Conservation (phyloP, 192 early-diverging fungal species). For the Coemansia sp. region DNA sequence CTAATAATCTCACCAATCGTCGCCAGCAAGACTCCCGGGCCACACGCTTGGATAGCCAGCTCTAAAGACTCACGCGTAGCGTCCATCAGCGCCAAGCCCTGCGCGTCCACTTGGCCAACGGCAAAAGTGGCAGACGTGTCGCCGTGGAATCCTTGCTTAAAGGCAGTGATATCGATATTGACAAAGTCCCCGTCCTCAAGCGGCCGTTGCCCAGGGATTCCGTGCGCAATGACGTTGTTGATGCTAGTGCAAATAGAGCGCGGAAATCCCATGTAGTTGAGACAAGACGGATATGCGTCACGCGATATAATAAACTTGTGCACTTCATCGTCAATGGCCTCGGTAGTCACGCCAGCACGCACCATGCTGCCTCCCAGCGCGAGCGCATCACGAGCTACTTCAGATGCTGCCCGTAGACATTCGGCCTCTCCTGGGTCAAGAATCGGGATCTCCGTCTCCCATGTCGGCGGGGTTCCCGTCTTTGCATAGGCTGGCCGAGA, state of each 20-base stretch:
- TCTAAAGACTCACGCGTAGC: constrained; percentile 63
- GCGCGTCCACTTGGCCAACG: constrained; percentile 63
- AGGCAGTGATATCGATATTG: constrained; percentile 80
- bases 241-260: constrained; percentile 77
- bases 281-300: constrained; percentile 75
- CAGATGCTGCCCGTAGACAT: constrained; percentile 54
- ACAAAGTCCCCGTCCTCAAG: constrained; percentile 72
- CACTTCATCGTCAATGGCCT: constrained; percentile 54
- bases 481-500: constrained; percentile 62
- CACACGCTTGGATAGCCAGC: constrained; percentile 66
- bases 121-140: constrained; percentile 72
- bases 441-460: constrained; percentile 52
- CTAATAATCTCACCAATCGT: constrained; percentile 71
- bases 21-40: constrained; percentile 70
- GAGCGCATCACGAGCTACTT: constrained; percentile 63
- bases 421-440: constrained; percentile 46
- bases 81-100: constrained; percentile 59
- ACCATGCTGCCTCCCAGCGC: constrained; percentile 58
- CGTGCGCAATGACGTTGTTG: constrained; percentile 86
- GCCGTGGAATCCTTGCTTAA: constrained; percentile 68
- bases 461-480: constrained; percentile 56
- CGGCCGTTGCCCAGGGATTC: constrained; percentile 66
- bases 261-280: constrained; percentile 78
- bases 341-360: constrained; percentile 56
- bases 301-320: constrained; percentile 60